Base-by-base conservation (phyloP, 2,329 filamentous ascomycete genomes). In the Ophiocordyceps camponoti-rufipedis region DNA sequence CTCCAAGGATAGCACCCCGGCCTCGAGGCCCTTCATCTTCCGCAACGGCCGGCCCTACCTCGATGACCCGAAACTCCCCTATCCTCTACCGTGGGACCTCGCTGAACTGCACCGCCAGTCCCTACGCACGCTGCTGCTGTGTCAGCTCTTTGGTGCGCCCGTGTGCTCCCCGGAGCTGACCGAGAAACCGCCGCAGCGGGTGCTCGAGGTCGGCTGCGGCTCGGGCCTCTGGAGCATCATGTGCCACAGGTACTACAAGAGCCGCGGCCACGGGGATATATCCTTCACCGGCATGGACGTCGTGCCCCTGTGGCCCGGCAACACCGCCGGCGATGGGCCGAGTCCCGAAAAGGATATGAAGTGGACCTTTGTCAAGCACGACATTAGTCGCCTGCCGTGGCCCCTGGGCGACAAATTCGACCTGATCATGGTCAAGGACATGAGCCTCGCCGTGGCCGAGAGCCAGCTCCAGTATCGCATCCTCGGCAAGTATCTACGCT, bases 331-430 rank as follows among this genome's bases (percentile, higher is more conserved):
- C 44, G 59, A 59, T 41, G 56, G 57, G 44, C 58, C 71, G 53
- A 77, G 78, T 53, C 67, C 68, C 4, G 72, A 75, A 51, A 78
- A 80, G 53, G 84, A 85, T 43, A 82, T 94, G 69, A 80, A 84
- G 51, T 94, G 87, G 86, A 78, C 71, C 11, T 95, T 94, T 58
- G 75, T 94, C 45, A 83, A 88, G 57, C 86, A 94, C 58, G 88
- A 95, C 60, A 64, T 94, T 50, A 80, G 85, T 48, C 74, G 75
- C 48, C 60, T 72, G 2, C 85, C 85, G 1, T 75, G 88, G 55
- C 89, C 89, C 51, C 70, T 77, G 2, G 75, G 85, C 48, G 80
- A 73, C 33, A 80, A 88, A 53, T 95, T 93, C 59, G 86, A 94
- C 58, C 71, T 94, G 39, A 74, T 96, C 54, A 86, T 94, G 69